Conservation (phyloP, 2,329 filamentous ascomycete genomes). For the Aspergillus quadrilineatus region DNA sequence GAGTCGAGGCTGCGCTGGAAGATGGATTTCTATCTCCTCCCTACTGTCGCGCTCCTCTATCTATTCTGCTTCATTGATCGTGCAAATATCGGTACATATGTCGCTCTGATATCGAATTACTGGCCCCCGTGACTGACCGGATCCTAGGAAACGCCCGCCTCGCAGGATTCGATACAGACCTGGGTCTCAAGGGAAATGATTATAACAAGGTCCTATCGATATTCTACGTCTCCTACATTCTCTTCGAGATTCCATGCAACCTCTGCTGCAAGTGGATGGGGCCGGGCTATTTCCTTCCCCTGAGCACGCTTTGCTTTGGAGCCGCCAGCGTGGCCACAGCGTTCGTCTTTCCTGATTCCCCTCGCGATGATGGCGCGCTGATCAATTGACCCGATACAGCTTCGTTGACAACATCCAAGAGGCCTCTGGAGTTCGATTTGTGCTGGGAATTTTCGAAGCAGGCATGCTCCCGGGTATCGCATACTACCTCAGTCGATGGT, state of each 20-base stretch:
- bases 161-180: slow-evolving; percentile 63
- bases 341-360: neutral
- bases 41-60: slow-evolving; percentile 65
- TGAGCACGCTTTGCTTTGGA: slow-evolving; percentile 62
- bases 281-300: slow-evolving; percentile 69
- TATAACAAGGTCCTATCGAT: slow-evolving; percentile 68
- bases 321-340: slow-evolving; percentile 64
- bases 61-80: slow-evolving; percentile 73
- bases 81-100: slow-evolving; percentile 63
- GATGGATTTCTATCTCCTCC: slow-evolving; percentile 65
- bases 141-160: slow-evolving; percentile 64
- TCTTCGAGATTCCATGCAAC: slow-evolving; percentile 70
- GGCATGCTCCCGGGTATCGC: slow-evolving; percentile 73
- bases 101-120: neutral
- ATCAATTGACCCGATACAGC: neutral
- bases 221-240: slow-evolving; percentile 72
- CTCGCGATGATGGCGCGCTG: neutral
- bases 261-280: slow-evolving; percentile 69
- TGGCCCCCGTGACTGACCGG: neutral
- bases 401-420: slow-evolving; percentile 59
- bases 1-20: slow-evolving; percentile 62
- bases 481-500: slow-evolving; percentile 72
- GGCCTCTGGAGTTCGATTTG: slow-evolving; percentile 62
- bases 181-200: slow-evolving; percentile 60
- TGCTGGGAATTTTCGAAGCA: slow-evolving; percentile 69